Evolutionary conservation across 495 filamentous ascomycete genomes (phyloP).

Genomic region (Penicillium flavigenum): DNA sequence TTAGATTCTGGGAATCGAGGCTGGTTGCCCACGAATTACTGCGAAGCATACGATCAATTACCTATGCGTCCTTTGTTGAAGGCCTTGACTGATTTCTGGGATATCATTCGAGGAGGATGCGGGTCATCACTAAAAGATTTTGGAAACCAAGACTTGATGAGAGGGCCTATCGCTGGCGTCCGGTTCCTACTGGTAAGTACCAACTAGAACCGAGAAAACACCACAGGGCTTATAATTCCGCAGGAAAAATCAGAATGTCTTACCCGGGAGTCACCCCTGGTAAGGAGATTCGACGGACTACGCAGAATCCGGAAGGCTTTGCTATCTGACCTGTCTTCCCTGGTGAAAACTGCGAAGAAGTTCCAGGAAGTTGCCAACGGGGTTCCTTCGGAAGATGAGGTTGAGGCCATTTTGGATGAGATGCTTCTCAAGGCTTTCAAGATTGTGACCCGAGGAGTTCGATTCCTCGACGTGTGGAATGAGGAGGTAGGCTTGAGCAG

Average conservation of each 20-base stretch:
- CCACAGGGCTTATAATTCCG: slow-evolving; percentile 7
- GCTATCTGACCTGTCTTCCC: slow-evolving; percentile 79
- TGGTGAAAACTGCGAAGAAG: slow-evolving; percentile 84
- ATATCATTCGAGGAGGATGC: slow-evolving; percentile 72
- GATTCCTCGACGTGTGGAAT: slow-evolving; percentile 88
- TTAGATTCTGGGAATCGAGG: slow-evolving; percentile 83
- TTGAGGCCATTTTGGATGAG: slow-evolving; percentile 81
- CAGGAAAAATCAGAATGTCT: slow-evolving; percentile 88
- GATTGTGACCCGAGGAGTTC: slow-evolving; percentile 85
- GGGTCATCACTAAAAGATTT: slow-evolving; percentile 68
- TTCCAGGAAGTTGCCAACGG: slow-evolving; percentile 64
- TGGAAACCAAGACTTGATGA: slow-evolving; percentile 84
- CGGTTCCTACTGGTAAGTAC: slow-evolving; percentile 78
- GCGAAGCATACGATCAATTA: slow-evolving; percentile 86
- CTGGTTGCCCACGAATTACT: slow-evolving; percentile 98
- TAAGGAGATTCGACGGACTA: slow-evolving; percentile 72
- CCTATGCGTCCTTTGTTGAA: slow-evolving; percentile 82
- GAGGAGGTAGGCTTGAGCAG: slow-evolving; percentile 66
- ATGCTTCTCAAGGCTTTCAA: slow-evolving; percentile 92
- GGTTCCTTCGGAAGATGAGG: slow-evolving; percentile 52
- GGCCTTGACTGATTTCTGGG: slow-evolving; percentile 89
- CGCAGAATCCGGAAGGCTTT: slow-evolving; percentile 80
- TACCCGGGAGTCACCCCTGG: slow-evolving; percentile 71
- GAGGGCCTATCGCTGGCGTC: slow-evolving; percentile 89
- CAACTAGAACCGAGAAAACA: neutral